phyloP scores from a whole-genome alignment of 2,329 filamentous ascomycete species.

The Raffaelea deltoideospora region DNA sequence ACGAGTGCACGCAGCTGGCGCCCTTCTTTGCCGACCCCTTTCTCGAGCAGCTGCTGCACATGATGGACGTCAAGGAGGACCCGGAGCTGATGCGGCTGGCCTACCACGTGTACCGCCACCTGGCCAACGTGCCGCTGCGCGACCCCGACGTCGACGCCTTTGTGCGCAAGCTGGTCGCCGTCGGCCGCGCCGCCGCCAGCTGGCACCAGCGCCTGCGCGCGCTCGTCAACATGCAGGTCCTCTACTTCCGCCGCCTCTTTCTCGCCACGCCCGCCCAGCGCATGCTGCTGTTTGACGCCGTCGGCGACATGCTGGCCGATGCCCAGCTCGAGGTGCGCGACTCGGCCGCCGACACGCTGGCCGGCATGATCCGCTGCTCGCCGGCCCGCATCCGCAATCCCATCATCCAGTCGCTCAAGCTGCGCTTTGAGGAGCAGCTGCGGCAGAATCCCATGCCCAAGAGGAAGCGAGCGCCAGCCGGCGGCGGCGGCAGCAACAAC shows the following conservation, averaged over 20 bases:
- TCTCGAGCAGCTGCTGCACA: constrained; percentile 86
- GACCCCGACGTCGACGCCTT: constrained; percentile 74
- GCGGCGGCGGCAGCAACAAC: constrained; percentile 12
- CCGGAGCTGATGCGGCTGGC: constrained; percentile 86
- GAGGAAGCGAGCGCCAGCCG: constrained; percentile 29
- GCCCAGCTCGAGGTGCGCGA: constrained; percentile 85
- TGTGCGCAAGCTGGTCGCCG: constrained; percentile 71
- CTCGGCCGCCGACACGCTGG: constrained; percentile 81
- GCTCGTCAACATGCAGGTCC: constrained; percentile 95
- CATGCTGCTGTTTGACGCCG: constrained; percentile 70
- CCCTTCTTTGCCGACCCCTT: constrained; percentile 83
- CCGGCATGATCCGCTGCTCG: constrained; percentile 96
- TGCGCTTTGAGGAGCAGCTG: constrained; percentile 66
- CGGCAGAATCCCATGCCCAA: constrained; percentile 77
- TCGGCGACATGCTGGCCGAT: constrained; percentile 91
- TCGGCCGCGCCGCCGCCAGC: constrained; percentile 67
- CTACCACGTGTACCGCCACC: constrained; percentile 91
- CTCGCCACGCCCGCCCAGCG: constrained; percentile 62
- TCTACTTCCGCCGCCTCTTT: constrained; percentile 95
- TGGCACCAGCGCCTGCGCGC: constrained; percentile 95
- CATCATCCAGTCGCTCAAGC: constrained; percentile 61
- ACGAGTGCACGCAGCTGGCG: constrained; percentile 82
- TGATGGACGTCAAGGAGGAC: constrained; percentile 99
- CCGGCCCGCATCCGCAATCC: constrained; percentile 63
- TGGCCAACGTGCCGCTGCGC: constrained; percentile 89